Evolutionary conservation across 1,284 basidiomycete genomes (phyloP), one percentile per base, ranked within the genome.

Genomic region (Rhodotorula sp.): DNA sequence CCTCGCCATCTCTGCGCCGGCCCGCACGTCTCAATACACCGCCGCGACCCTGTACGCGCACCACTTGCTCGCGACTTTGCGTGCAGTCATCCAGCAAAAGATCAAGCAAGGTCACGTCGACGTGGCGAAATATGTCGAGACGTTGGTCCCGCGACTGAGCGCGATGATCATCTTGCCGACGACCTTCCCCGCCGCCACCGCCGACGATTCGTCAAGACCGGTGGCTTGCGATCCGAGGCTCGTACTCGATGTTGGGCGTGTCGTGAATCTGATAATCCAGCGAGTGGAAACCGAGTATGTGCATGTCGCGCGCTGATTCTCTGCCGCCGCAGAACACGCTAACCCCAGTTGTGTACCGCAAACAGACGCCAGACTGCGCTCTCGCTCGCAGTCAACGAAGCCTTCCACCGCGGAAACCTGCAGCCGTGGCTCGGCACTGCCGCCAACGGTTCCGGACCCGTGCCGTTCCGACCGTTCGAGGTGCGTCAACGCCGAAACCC

Each of bases 51-150:
- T 91, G 17, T 96, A 94, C 78, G 87, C 87, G 0, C 91, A 92
- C 80, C 87, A 92, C 45, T 84, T 96, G n/a, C 83, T 96, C 44
- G 83, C 84, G 68, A 86, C 89, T 0, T 80, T 96, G 6, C 83
- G 84, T 3, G 85, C 86, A 53, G 87, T 89, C 0, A 80, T 95
- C 29, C 78, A 83, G 15, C 80, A 78, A n/a, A 96, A 96, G 81
- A 84, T 88, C 15, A 83, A 84, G 15, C 79, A 79, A 78, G 81
- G 68, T 77, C 85, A 95, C 78, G 78, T 82, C 2, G 94, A 96
- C 77, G 84, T 95, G 7, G 81, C 85, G 3, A 91, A 90, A 80
- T 92, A 92, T 78, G 84, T 89, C 57, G 89, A 93, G 70, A 83
- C 84, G 55, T 82, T 96, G 2, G 84, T 92, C 1, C 87, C 89